Conservation (phyloP, 805 yeast species). For the Pichia californica region DNA sequence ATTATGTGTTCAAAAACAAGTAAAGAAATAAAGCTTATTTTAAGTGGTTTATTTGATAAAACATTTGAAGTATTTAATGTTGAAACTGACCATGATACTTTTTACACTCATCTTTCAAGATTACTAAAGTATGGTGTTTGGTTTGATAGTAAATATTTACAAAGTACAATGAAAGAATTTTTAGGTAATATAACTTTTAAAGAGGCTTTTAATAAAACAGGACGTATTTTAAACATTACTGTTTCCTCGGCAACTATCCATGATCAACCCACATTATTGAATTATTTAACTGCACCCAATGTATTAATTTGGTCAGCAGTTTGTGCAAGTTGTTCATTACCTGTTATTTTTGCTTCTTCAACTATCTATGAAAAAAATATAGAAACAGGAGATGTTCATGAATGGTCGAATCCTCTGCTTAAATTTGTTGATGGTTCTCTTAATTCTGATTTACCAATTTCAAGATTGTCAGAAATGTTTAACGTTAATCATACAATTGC, state of each 20-base stretch:
- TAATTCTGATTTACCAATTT: slow-evolving; percentile 86
- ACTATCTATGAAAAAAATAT: slow-evolving; percentile 80
- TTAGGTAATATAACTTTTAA: slow-evolving; percentile 88
- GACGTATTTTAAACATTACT: slow-evolving; percentile 86
- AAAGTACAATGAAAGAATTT: slow-evolving; percentile 66
- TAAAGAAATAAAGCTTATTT: slow-evolving; percentile 55
- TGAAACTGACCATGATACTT: slow-evolving; percentile 44
- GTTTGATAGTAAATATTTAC: slow-evolving; percentile 70
- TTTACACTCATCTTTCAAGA: slow-evolving; percentile 46
- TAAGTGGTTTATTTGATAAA: slow-evolving; percentile 55
- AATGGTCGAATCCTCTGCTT: slow-evolving; percentile 74
- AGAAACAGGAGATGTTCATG: slow-evolving; percentile 60
- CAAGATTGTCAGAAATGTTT: slow-evolving; percentile 91
- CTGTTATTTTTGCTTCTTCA: slow-evolving; percentile 84
- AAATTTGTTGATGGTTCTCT: slow-evolving; percentile 95
- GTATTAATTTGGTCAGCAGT: slow-evolving; percentile 84
- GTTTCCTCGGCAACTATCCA: slow-evolving; percentile 88
- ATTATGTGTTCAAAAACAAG: slow-evolving; percentile 75
- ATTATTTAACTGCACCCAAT: slow-evolving; percentile 74
- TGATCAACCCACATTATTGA: slow-evolving; percentile 82
- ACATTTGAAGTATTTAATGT: slow-evolving; percentile 46
- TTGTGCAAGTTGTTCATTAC: slow-evolving; percentile 91
- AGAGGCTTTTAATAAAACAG: slow-evolving; percentile 92
- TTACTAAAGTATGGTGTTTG: slow-evolving; percentile 83
- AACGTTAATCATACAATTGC: slow-evolving; percentile 97